Conservation (phyloP, 108 stramenopile species). For the Cylindrotheca fusiformis region DNA sequence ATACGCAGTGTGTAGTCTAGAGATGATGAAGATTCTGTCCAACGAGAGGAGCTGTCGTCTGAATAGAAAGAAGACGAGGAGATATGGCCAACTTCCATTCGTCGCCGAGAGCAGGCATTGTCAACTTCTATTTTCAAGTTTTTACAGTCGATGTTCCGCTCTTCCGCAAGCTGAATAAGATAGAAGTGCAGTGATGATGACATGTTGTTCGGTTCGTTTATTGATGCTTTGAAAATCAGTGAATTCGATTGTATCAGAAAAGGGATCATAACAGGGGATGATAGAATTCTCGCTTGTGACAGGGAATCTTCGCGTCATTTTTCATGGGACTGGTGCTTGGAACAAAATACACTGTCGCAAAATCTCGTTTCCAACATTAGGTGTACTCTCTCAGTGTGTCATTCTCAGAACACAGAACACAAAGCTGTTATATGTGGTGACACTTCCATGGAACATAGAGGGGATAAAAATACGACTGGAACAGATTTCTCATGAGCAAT, state of each 20-base stretch:
- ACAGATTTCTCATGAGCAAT: no score
- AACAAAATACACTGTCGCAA: background rate
- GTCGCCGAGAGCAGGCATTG: conserved; percentile 15
- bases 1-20: background rate
- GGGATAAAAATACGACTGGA: no score
- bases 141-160: background rate
- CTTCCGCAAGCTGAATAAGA: background rate
- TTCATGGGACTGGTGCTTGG: background rate
- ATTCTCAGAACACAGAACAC: no score
- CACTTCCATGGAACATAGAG: no score
- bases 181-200: background rate
- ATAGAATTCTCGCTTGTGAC: background rate
- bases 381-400: no score
- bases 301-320: background rate
- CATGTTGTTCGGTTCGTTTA: conserved; percentile 1
- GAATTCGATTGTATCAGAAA: background rate
- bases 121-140: conserved; percentile 5
- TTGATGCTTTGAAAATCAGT: background rate
- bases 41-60: background rate
- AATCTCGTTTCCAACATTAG: no score
- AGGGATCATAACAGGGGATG: background rate
- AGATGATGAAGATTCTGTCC: background rate
- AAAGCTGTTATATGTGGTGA: no score
- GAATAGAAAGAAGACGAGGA: conserved; percentile 2
- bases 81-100: conserved; percentile 1